phyloP scores from a whole-genome alignment of 2,329 filamentous ascomycete species.

The Aspergillus novofumigatus region DNA sequence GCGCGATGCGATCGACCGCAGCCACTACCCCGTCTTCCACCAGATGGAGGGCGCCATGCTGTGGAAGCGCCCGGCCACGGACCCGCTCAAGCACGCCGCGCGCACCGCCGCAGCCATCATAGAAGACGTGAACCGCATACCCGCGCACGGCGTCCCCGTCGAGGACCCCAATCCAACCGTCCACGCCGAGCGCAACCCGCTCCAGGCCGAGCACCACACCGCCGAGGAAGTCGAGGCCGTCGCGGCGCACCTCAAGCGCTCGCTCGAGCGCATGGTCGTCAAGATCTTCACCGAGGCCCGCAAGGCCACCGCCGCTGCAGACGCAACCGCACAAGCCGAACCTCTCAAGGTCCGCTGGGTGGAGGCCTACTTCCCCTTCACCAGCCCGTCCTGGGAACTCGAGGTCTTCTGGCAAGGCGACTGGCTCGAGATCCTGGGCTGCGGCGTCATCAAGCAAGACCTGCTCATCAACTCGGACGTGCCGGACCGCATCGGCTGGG shows the following conservation, averaged over 20 bases:
- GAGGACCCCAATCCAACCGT: constrained; percentile 78
- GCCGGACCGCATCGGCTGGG: constrained; percentile 78
- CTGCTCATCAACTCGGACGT: constrained; percentile 74
- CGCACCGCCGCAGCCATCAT: constrained; percentile 59
- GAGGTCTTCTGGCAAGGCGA: constrained; percentile 92
- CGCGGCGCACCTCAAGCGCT: constrained; percentile 79
- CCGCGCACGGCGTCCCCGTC: constrained; percentile 69
- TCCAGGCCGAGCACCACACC: constrained; percentile 69
- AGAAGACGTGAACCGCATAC: constrained; percentile 66
- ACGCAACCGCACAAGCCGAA: constrained; percentile 56
- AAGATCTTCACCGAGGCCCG: constrained; percentile 80
- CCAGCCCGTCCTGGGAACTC: constrained; percentile 89
- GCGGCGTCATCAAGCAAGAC: constrained; percentile 79
- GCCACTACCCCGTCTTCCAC: constrained; percentile 95
- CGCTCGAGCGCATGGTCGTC: constrained; percentile 82
- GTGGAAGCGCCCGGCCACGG: constrained; percentile 64
- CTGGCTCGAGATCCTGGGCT: constrained; percentile 96
- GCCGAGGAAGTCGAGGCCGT: constrained; percentile 77
- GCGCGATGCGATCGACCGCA: constrained; percentile 88
- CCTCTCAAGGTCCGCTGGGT: constrained; percentile 88
- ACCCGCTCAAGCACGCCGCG: constrained; percentile 30
- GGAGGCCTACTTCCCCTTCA: constrained; percentile 97
- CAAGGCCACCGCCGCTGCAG: constrained; percentile 58
- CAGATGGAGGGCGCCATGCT: constrained; percentile 95
- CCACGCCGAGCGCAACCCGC: constrained; percentile 74